Base-by-base conservation (phyloP, 257 asterid genomes). In the Scutellaria minor region DNA sequence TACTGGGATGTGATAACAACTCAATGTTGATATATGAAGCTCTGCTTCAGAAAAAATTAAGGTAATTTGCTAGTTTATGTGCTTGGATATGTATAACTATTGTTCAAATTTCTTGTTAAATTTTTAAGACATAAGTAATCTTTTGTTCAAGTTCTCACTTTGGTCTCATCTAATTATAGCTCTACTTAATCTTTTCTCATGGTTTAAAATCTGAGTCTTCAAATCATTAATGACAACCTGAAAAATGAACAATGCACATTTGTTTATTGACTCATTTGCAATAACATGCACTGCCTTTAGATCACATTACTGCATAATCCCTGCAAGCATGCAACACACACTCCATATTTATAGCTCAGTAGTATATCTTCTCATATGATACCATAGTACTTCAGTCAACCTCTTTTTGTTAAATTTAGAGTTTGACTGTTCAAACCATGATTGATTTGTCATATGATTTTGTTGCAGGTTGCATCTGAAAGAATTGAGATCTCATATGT, bases 401-500 rank as follows among this genome's bases (percentile, higher is more conserved):
- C 59, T 68, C 20, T 72, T 64, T 41, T 40, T 50, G 48, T 47
- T 14, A 14, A 47, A 57, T 51, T 59, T 47, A 59, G 68, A 20
- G 59, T 65, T 64, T 62, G 18, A 20, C 67, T 12, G 15, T 68
- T 59, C 3, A 39, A 66, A 13, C 59, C 79, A 71, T 64, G 74
- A 41, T 56, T 65, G 70, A 6, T 6, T 46, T 61, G 27, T 76
- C 9, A 59, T 51, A 24, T 73, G 66, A 45, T 50, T 71, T 20
- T 77, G 60, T 53, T 81, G 85, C 93, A 93, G 98, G 66, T 81
- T 72, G 72, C 89, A 68, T 72, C 91, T 24, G 87, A 75, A 56
- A 71, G 65, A 45, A 68, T 75, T 73, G 85, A 82, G 73, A 73
- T 91, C 68, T 80, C 88, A 9, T 94, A 94, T 76, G 75, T 91